phyloP scores from a whole-genome alignment of 306 rosid genomes.

The Malus asiatica region DNA sequence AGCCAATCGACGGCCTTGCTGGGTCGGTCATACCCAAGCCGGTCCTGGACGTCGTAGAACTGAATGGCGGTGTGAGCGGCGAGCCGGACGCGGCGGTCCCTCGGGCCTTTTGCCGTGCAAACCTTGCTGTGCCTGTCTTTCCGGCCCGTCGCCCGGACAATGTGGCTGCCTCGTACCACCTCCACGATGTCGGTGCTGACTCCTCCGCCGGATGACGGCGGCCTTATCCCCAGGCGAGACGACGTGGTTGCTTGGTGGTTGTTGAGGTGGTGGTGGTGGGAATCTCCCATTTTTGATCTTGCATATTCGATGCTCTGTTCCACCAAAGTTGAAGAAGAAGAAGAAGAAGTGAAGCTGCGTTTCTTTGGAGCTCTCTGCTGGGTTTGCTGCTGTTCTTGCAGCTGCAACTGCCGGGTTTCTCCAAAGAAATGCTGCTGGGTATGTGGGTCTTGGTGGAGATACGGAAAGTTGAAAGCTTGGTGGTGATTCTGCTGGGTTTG shows the following conservation, averaged over 20 bases:
- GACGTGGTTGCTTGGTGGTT: conserved; percentile 18
- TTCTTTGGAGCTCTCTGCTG: conserved; percentile 26
- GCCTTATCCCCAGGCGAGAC: conserved; percentile 38
- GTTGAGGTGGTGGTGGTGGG: conserved; percentile 13
- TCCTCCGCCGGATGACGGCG: background rate
- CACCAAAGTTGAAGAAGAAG: conserved; percentile 16
- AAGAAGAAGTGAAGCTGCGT: conserved; percentile 15
- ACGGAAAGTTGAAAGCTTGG: conserved; percentile 14
- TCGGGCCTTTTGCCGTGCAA: conserved; percentile 80
- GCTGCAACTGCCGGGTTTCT: background rate
- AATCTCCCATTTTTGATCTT: conserved; percentile 54
- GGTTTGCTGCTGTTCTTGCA: conserved; percentile 9
- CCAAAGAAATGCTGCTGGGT: conserved; percentile 7
- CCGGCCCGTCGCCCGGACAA: conserved; percentile 71
- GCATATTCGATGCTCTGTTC: conserved; percentile 54
- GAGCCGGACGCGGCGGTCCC: conserved; percentile 87
- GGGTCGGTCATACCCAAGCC: conserved; percentile 87
- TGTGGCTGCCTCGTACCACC: conserved; percentile 83
- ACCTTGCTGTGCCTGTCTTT: conserved; percentile 95
- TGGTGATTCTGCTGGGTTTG: conserved; percentile 13
- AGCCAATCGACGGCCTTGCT: conserved; percentile 97
- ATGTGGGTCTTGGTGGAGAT: conserved; percentile 21
- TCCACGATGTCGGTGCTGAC: conserved; percentile 67
- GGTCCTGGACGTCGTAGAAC: conserved; percentile 89
- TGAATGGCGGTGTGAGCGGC: conserved; percentile 87